These are phyloP conservation scores for Venturiaceae sp. DNA, from an alignment of 2,329 filamentous ascomycete genomes.

Conservation along the genomic window DNA sequence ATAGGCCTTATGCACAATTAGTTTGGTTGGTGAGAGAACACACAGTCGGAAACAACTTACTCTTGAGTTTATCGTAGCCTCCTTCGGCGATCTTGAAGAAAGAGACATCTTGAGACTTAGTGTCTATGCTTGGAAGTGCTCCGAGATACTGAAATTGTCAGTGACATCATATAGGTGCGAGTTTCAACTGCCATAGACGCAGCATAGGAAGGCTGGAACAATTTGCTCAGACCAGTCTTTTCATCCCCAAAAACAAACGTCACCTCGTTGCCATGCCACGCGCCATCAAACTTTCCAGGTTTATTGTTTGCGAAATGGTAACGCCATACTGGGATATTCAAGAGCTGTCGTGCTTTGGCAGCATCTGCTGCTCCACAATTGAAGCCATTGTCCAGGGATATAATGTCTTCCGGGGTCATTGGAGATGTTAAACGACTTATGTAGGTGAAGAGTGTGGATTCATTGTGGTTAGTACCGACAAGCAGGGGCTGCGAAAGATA, in stretches of 20 bases:
- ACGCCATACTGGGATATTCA: background rate
- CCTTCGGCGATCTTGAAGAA: no score
- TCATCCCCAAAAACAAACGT: slow-evolving; percentile 1
- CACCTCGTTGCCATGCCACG: slow-evolving; percentile 2
- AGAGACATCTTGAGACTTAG: no score
- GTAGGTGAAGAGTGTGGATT: background rate
- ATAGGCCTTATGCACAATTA: no score
- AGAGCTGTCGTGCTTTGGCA: background rate
- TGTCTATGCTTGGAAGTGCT: no score
- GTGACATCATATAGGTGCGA: no score
- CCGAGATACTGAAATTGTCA: no score
- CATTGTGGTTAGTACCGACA: slow-evolving; percentile 1
- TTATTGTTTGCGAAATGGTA: background rate
- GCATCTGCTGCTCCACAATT: background rate
- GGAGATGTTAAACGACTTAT: background rate
- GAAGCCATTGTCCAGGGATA: background rate
- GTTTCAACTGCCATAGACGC: no score
- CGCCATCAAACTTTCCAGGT: background rate
- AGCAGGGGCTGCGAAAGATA: background rate
- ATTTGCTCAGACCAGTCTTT: no score
- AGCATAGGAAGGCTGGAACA: no score
- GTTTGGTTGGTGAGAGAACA: no score
- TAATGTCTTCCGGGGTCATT: background rate
- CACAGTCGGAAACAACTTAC: no score
- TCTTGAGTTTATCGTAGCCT: no score